phyloP scores from a whole-genome alignment of 2,329 filamentous ascomycete genomes.

The Aspergillus sergii region DNA sequence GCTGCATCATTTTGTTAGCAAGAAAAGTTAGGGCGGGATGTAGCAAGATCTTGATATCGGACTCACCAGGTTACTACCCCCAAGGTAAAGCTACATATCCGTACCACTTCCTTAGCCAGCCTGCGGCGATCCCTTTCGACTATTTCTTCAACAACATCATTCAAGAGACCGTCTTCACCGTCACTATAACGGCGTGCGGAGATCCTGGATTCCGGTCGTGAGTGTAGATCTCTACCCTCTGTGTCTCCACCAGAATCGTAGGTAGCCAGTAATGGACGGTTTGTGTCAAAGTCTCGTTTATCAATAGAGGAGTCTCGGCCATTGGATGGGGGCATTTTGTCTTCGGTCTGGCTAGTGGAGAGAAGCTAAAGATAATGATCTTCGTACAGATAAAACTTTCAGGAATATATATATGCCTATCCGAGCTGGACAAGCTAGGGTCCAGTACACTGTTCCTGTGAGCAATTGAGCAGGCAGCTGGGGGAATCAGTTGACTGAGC shows the following conservation, averaged over 20 bases:
- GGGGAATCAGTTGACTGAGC: slow-evolving; percentile 24
- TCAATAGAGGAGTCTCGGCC: slow-evolving; percentile 37
- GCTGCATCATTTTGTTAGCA: slow-evolving; percentile 31
- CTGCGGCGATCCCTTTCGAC: slow-evolving; percentile 58
- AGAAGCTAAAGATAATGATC: neutral
- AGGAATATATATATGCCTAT: neutral
- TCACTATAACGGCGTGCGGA: slow-evolving; percentile 22
- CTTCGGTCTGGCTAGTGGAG: no score
- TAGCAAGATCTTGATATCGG: neutral
- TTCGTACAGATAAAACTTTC: neutral
- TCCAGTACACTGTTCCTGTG: slow-evolving; percentile 1
- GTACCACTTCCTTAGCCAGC: slow-evolving; percentile 55
- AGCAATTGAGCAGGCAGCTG: neutral
- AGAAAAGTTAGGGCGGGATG: neutral
- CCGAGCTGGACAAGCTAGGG: neutral
- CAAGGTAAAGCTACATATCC: slow-evolving; percentile 62
- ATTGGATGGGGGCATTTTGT: slow-evolving; percentile 29
- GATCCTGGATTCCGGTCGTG: slow-evolving; percentile 24
- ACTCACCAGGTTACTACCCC: slow-evolving; percentile 61
- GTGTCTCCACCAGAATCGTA: slow-evolving; percentile 20
- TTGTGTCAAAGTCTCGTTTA: slow-evolving; percentile 51
- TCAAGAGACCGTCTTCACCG: slow-evolving; percentile 54
- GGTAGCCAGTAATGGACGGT: slow-evolving; percentile 36
- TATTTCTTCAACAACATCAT: slow-evolving; percentile 63
- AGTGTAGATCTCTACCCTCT: slow-evolving; percentile 29